Conservation (phyloP, 2,329 filamentous ascomycete species). For the Acrocalymma vagum region DNA sequence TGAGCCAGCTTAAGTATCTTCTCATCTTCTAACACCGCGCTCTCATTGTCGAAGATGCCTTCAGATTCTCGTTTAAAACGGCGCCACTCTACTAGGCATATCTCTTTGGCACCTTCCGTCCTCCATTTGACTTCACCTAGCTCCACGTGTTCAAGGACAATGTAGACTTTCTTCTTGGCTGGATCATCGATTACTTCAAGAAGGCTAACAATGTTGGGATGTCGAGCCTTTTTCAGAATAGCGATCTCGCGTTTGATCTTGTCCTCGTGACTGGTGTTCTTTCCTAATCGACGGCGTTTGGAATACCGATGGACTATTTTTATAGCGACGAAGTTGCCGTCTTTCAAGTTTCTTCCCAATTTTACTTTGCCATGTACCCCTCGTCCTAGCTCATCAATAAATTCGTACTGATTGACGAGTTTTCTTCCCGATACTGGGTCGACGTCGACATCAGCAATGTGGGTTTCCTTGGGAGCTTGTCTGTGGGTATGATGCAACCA, state of each 20-base stretch:
- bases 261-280: constrained; percentile 73
- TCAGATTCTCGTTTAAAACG: constrained; percentile 77
- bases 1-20: constrained; percentile 47
- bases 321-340: constrained; percentile 85
- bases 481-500: constrained; percentile 60
- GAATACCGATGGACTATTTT: constrained; percentile 98
- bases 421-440: constrained; percentile 91
- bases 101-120: constrained; percentile 83
- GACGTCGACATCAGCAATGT: constrained; percentile 89
- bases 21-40: constrained; percentile 53
- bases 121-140: constrained; percentile 95
- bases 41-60: constrained; percentile 54
- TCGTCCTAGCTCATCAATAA: constrained; percentile 93
- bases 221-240: constrained; percentile 96
- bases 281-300: constrained; percentile 89
- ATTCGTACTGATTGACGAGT: constrained; percentile 96
- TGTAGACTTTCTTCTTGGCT: constrained; percentile 96
- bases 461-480: constrained; percentile 69
- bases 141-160: constrained; percentile 94
- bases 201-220: constrained; percentile 95
- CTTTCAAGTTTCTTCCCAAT: constrained; percentile 81
- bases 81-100: constrained; percentile 82
- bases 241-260: constrained; percentile 96
- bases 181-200: constrained; percentile 98
- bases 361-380: constrained; percentile 99